Evolutionary conservation across 805 yeast genomes (phyloP).

Genomic region (Barnettozyma californica): DNA sequence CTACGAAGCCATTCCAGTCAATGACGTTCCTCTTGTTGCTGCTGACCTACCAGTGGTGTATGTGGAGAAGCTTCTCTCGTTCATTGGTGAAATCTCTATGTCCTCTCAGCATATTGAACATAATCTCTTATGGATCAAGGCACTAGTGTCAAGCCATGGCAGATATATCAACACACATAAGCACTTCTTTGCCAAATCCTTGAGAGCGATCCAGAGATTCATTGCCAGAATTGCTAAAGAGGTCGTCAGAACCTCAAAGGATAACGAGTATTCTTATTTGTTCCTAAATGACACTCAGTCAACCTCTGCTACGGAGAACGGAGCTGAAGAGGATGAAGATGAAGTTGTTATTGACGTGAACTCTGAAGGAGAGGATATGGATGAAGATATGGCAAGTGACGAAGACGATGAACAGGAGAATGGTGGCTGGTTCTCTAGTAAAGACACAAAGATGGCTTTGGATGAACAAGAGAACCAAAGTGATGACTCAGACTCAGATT

Average conservation of each 20-base stretch:
- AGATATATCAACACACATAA: conserved; percentile 58
- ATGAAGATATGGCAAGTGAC: conserved; percentile 6
- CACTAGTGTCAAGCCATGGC: conserved; percentile 70
- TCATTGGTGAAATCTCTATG: conserved; percentile 61
- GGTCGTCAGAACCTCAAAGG: conserved; percentile 47
- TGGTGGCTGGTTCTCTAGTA: conserved; percentile 25
- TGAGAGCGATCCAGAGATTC: conserved; percentile 72
- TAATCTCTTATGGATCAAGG: conserved; percentile 74
- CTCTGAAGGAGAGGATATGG: conserved; percentile 8
- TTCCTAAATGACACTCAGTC: conserved; percentile 36
- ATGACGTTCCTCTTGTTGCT: conserved; percentile 63
- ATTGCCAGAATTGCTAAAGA: conserved; percentile 71
- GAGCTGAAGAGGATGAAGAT: conserved; percentile 11
- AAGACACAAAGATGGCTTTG: conserved; percentile 6
- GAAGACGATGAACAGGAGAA: conserved; percentile 19
- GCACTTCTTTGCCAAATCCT: conserved; percentile 54
- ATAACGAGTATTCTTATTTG: conserved; percentile 48
- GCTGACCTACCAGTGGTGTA: conserved; percentile 75
- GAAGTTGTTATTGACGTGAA: conserved; percentile 7
- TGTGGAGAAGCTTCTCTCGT: conserved; percentile 57
- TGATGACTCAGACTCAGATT: conserved; percentile 4
- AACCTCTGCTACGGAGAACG: conserved; percentile 12
- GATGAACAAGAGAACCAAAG: conserved; percentile 6
- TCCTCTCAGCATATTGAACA: conserved; percentile 83
- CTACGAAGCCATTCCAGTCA: conserved; percentile 66